Percentiles rank a stretch among this genome's conserved stretches.
Evolutionary conservation across 805 yeast genomes (phyloP).

Genomic region (Spathaspora arborariae): DNA sequence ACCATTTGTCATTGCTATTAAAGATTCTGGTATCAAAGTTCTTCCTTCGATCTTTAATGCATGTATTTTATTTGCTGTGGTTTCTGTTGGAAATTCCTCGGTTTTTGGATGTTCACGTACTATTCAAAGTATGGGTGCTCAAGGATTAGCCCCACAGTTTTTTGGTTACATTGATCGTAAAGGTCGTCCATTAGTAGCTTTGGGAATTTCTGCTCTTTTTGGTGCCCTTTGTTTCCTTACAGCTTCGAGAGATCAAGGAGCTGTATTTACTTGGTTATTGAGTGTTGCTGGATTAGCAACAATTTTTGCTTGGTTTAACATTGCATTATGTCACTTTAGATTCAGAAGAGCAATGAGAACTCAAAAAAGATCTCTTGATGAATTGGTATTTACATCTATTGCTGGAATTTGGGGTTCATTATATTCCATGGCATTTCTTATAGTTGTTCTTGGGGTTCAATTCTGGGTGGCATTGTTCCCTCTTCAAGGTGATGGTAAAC

Average conservation of each 20-base stretch:
- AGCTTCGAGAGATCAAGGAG: constrained; percentile 25
- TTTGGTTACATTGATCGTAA: constrained; percentile 37
- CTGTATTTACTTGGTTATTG: constrained; percentile 39
- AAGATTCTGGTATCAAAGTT: constrained; percentile 56
- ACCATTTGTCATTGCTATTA: constrained; percentile 72
- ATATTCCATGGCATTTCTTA: constrained; percentile 27
- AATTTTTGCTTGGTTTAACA: constrained; percentile 39
- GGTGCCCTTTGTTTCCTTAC: constrained; percentile 40
- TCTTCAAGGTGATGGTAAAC: constrained; percentile 22
- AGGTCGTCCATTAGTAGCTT: constrained; percentile 42
- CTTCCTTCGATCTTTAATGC: constrained; percentile 73
- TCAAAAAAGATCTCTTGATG: constrained; percentile 32
- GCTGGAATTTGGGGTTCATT: constrained; percentile 36
- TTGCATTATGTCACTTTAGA: constrained; percentile 38
- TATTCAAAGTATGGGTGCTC: constrained; percentile 62
- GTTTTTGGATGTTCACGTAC: constrained; percentile 73
- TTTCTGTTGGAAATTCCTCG: constrained; percentile 76
- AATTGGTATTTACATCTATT: constrained; percentile 30
- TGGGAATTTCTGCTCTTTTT: constrained; percentile 26
- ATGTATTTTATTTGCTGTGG: constrained; percentile 66
- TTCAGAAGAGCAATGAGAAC: constrained; percentile 35
- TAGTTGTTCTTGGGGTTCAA: constrained; percentile 30
- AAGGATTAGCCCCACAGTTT: constrained; percentile 60
- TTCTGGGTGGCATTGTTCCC: constrained; percentile 42
- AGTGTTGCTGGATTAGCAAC: constrained; percentile 40